Evolutionary conservation across 2,329 filamentous ascomycete species (phyloP), one percentile per base, ranked within the genome.

Genomic region (Bipolaris gigantea): DNA sequence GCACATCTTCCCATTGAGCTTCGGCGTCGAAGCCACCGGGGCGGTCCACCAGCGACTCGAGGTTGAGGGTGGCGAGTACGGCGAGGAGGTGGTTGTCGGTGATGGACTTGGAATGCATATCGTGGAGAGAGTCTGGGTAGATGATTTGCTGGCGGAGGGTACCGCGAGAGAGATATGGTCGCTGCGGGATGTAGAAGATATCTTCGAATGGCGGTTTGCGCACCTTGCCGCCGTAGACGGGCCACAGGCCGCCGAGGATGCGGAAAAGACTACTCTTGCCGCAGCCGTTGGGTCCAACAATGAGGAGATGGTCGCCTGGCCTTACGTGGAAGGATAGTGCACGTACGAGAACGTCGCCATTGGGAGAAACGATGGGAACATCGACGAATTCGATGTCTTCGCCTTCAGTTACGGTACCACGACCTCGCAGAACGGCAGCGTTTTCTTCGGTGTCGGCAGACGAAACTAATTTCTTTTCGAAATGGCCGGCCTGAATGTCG

Each of bases 141-240:
- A 94, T 96, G 65, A 99, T 92, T 70, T 99, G 94, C 73, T 97
- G 92, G 35, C 94, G 87, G n/a, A 99, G 84, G 1, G 89, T 92
- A 19, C 94, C 94, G 48, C 91, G 86, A 13, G 90, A 94, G 1
- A 99, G 83, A 71, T 99, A 99, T 0, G 94, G 94, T 1, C 94
- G 86, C 71, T 99, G 94, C 0, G 94, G 94, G 61, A 99, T 95
- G 77, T 99, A 99, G 77, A 97, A 99, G 71, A 99, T 97, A 71
- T 94, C 89, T 62, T 90, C 86, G 67, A 93, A 94, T 1, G 89
- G 87, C 1, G 94, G 94, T 74, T 97, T 97, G 67, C 90, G 83
- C 18, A 99, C 94, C 1, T 85, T 91, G 47, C 94, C 94, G 61
- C 94, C 93, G 74, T 99, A 99, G 11, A 97, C 94, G 15, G 94